Evolutionary conservation across 768 basidiomycete species (phyloP).

Genomic region (Amanita molliuscula): DNA sequence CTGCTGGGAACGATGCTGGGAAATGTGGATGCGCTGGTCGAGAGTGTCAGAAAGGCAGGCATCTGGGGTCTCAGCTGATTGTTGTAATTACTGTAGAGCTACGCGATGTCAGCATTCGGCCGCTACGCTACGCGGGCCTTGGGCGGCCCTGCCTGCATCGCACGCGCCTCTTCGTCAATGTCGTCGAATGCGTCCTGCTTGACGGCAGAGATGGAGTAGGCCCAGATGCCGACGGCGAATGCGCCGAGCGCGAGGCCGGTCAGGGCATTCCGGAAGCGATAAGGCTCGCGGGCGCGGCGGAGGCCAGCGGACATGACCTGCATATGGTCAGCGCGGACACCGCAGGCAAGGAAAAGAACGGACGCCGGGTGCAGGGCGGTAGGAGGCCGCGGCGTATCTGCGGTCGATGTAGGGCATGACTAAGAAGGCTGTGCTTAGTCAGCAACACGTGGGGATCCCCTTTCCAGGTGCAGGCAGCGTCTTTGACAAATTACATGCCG

Average conservation of each 20-base stretch:
- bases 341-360: conserved; percentile 8
- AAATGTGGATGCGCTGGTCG: conserved; percentile 86
- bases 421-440: background rate
- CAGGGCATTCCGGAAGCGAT: conserved; percentile 65
- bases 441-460: background rate
- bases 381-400: conserved; percentile 32
- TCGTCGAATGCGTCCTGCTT: conserved; percentile 91
- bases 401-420: conserved; percentile 32
- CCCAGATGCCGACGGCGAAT: conserved; percentile 78
- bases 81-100: conserved; percentile 4
- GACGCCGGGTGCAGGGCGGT: conserved; percentile 45
- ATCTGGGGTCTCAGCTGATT: conserved; percentile 65
- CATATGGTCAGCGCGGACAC: background rate
- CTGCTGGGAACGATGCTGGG: conserved; percentile 74
- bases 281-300: conserved; percentile 79
- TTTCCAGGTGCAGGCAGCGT: background rate
- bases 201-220: conserved; percentile 89
- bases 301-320: conserved; percentile 85
- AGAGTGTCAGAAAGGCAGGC: conserved; percentile 77
- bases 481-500: conserved; percentile 4
- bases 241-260: conserved; percentile 63
- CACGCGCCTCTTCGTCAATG: conserved; percentile 67
- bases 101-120: conserved; percentile 5
- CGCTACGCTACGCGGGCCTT: conserved; percentile 43
- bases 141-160: conserved; percentile 28